phyloP scores from a whole-genome alignment of 2,329 filamentous ascomycete species.

The Paecilomyces dactylethromorphus region DNA sequence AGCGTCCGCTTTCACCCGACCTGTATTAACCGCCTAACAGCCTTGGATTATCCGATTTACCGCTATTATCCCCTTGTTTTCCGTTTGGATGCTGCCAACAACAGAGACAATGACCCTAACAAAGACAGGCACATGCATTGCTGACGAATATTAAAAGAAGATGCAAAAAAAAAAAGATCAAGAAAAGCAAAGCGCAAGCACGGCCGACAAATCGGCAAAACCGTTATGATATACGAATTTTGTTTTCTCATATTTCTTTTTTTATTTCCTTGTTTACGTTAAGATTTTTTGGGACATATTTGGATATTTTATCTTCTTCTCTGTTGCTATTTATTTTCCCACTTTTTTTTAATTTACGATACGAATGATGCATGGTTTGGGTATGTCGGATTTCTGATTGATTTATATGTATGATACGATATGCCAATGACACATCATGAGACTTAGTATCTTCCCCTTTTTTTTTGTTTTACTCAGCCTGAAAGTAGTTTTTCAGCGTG shows the following conservation, averaged over 20 bases:
- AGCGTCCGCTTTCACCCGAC: neutral
- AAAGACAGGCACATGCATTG: neutral
- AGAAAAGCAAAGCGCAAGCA: neutral
- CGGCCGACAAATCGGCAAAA: neutral
- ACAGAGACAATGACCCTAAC: neutral
- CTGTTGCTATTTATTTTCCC: neutral
- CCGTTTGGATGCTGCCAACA: neutral
- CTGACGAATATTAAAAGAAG: neutral
- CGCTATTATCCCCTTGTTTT: neutral
- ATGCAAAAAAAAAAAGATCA: neutral
- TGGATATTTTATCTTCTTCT: neutral
- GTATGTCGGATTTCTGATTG: neutral
- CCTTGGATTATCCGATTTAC: neutral
- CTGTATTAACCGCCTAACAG: neutral
- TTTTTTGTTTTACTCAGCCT: too few species aligned
- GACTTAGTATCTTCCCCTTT: neutral
- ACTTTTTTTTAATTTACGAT: neutral
- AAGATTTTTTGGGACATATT: neutral
- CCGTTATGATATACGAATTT: neutral
- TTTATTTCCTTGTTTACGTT: neutral
- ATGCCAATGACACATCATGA: neutral
- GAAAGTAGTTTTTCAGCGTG: too few species aligned
- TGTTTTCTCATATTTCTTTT: neutral
- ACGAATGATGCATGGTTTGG: neutral
- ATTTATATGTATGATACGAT: neutral